These are phyloP conservation scores for Cicer judaicum DNA, from an alignment of 306 rosid genomes.

Conservation along the genomic window DNA sequence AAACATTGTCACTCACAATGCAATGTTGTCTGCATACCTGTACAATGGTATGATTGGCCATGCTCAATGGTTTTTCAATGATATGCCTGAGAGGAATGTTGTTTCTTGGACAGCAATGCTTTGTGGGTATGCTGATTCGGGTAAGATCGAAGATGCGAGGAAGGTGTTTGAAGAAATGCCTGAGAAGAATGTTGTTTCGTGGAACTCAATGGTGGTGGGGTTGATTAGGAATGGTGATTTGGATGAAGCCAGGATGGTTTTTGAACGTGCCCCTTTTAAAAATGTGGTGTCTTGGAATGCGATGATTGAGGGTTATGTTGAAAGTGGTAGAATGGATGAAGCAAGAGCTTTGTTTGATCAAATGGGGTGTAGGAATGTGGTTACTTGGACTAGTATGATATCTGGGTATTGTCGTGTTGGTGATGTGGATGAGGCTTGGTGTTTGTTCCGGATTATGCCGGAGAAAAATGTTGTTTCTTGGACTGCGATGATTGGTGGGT, in stretches of 20 bases:
- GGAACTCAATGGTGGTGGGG: constrained; percentile 70
- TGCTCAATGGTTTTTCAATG: constrained; percentile 54
- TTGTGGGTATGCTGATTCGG: constrained; percentile 52
- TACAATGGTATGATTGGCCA: constrained; percentile 58
- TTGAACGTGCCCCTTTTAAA: constrained; percentile 51
- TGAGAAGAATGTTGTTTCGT: constrained; percentile 69
- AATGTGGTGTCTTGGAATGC: constrained; percentile 68
- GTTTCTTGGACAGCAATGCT: constrained; percentile 81
- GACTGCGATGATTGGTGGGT: constrained; percentile 89
- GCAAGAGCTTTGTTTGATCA: constrained; percentile 67
- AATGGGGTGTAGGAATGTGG: constrained; percentile 63
- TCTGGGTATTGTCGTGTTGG: constrained; percentile 75
- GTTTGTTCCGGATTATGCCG: constrained; percentile 61
- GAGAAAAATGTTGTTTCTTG: constrained; percentile 76
- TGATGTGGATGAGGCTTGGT: constrained; percentile 58
- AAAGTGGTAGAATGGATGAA: constrained; percentile 61
- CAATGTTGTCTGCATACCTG: constrained; percentile 67
- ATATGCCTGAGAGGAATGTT: constrained; percentile 70
- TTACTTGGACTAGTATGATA: constrained; percentile 78
- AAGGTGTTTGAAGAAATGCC: constrained; percentile 71
- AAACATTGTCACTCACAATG: constrained; percentile 63
- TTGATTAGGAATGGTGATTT: constrained; percentile 60
- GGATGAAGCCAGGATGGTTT: constrained; percentile 64
- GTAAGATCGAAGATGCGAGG: constrained; percentile 62
- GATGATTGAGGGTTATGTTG: constrained; percentile 68